Percentiles rank a stretch among this genome's conserved stretches.
These are phyloP conservation scores for Penicillium sp. DNA, from an alignment of 2,329 filamentous ascomycete genomes.

Conservation along the genomic window DNA sequence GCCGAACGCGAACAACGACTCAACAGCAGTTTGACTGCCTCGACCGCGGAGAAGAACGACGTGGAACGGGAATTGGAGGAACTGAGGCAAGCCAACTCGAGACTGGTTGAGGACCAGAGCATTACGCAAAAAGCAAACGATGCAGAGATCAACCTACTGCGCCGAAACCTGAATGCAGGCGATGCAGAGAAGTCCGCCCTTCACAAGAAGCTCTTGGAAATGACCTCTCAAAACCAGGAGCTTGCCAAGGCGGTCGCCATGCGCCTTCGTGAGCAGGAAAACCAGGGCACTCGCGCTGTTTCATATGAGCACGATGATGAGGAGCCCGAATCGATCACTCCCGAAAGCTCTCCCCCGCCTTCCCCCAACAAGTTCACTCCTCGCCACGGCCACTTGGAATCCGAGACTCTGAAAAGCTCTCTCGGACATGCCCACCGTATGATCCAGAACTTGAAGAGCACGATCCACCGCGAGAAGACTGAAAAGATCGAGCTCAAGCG, in stretches of 20 bases:
- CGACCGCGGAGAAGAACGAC: slow-evolving; percentile 73
- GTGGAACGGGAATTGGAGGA: slow-evolving; percentile 90
- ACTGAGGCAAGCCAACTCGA: slow-evolving; percentile 75
- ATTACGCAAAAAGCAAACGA: slow-evolving; percentile 80
- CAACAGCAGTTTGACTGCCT: slow-evolving; percentile 67
- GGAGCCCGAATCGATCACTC: slow-evolving; percentile 70
- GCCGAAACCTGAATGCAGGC: slow-evolving; percentile 74
- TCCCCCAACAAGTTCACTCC: slow-evolving; percentile 92
- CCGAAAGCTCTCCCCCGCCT: slow-evolving; percentile 85
- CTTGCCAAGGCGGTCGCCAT: slow-evolving; percentile 80
- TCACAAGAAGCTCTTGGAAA: slow-evolving; percentile 83
- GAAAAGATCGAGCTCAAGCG: slow-evolving; percentile 95
- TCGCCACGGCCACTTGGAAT: slow-evolving; percentile 86
- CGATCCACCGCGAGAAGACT: slow-evolving; percentile 96
- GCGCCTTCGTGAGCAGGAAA: slow-evolving; percentile 68
- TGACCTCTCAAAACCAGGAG: slow-evolving; percentile 87
- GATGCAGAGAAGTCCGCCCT: slow-evolving; percentile 78
- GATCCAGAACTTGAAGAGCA: slow-evolving; percentile 92
- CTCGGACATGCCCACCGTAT: slow-evolving; percentile 93
- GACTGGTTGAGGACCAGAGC: slow-evolving; percentile 77
- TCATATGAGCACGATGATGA: slow-evolving; percentile 67
- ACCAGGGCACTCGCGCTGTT: slow-evolving; percentile 59
- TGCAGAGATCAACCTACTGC: slow-evolving; percentile 80
- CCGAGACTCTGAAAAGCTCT: slow-evolving; percentile 92
- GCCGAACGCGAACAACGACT: slow-evolving; percentile 82